Conservation (phyloP, 495 filamentous ascomycete genomes). For the Penicillium psychrofluorescens region DNA sequence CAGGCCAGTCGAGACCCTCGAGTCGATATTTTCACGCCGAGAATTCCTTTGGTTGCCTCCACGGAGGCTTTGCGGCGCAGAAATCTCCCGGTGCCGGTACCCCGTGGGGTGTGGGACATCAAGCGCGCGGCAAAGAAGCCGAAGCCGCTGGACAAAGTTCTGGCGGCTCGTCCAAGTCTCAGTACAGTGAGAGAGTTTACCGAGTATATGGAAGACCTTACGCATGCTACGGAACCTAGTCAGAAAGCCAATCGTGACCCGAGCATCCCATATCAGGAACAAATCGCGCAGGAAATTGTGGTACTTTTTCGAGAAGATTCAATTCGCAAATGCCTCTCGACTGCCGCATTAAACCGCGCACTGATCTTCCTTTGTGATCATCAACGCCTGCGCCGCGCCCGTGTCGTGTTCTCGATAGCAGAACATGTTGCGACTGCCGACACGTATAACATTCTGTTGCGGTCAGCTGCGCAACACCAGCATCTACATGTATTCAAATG, state of each 20-base stretch:
- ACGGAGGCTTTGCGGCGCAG: conserved; percentile 9
- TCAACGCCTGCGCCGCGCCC: conserved; percentile 19
- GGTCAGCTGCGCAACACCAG: conserved; percentile 24
- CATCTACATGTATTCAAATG: conserved; percentile 25
- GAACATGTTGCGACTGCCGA: conserved; percentile 31
- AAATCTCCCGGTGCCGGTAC: conserved; percentile 14
- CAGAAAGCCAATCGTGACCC: background rate
- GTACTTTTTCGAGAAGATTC: conserved; percentile 17
- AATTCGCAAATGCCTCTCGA: conserved; percentile 23
- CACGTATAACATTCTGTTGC: conserved; percentile 40
- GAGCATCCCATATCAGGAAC: conserved; percentile 1
- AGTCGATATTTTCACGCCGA: conserved; percentile 21
- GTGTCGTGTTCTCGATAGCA: conserved; percentile 19
- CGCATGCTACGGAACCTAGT: background rate
- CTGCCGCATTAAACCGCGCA: conserved; percentile 34
- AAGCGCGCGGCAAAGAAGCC: background rate
- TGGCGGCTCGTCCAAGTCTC: conserved; percentile 1
- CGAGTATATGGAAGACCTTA: conserved; percentile 29
- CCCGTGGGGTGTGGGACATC: conserved; percentile 28
- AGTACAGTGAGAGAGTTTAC: conserved; percentile 23
- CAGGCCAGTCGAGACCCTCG: conserved; percentile 25
- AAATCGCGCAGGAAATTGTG: conserved; percentile 11
- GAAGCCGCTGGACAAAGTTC: conserved; percentile 7
- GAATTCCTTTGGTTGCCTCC: conserved; percentile 24
- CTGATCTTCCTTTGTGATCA: conserved; percentile 29